Base-by-base conservation (phyloP, 495 filamentous ascomycete species). In the Penicilliopsis zonata region DNA sequence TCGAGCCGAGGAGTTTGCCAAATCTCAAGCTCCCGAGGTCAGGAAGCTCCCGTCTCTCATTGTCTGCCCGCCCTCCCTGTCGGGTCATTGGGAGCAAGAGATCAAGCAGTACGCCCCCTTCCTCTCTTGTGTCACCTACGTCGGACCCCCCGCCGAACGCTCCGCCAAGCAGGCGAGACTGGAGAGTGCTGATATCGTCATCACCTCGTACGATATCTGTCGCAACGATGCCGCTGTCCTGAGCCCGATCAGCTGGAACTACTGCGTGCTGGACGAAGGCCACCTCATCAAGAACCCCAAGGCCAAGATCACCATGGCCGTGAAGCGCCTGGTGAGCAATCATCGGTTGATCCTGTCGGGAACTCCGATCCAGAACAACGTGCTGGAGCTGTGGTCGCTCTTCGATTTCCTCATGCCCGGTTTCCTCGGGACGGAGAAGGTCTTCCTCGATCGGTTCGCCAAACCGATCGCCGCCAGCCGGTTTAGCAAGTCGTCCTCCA, bases 381-480 rank as follows among this genome's bases (percentile, higher is more conserved):
- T 98, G 13, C 68, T 94, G 5, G 90, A 98, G 48, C 67, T 98
- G n/a, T 98, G 90, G 90, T 96, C 92, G 0, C 72, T 98, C 5
- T 96, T 98, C 46, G 90, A 98, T 55, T 98, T 98, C 63, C 61
- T 98, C 37, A 98, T 98, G 90, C 90, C 90, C 3, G 92, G 90
- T 5, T 98, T 98, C 68, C 63, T 98, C 5, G 90, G 90, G n/a
- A 84, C 90, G 0, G 90, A 98, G 47, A 96, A 94, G 56, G 88
- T 98, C 16, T 98, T 98, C 68, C 63, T 93, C 26, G 92, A 98
- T 49, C 76, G 90, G 14, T 98, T 98, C 42, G 88, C 90, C 9
- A 96, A 96, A 55, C 90, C 90, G 13, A 98, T 98, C 40, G 86
- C 88, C 0, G 86, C 86, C 17, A 88, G 81, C 50, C 82, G 90